Evolutionary conservation across 1,284 basidiomycete species (phyloP).

Genomic region (Fomitopsis pinicola): DNA sequence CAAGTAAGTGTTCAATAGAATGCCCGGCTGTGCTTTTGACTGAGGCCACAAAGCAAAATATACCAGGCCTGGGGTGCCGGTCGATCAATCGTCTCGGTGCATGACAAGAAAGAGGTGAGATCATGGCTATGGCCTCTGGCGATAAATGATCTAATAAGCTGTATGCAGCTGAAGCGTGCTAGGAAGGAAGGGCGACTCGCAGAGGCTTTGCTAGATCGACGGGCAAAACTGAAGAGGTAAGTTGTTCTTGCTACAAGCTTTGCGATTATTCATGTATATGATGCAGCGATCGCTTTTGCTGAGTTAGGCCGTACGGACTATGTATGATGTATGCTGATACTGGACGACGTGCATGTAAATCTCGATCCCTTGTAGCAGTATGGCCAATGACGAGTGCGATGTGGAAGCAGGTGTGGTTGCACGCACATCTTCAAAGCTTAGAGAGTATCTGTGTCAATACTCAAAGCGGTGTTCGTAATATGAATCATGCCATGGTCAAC

Average conservation of each 20-base stretch:
- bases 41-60: slow-evolving; percentile 47
- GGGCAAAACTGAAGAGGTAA: slow-evolving; percentile 90
- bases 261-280: slow-evolving; percentile 8
- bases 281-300: slow-evolving; percentile 19
- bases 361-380: neutral
- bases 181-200: slow-evolving; percentile 84
- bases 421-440: no score
- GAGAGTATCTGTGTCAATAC: no score
- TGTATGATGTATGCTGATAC: neutral
- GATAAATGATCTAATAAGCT: neutral
- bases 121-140: neutral
- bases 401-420: no score
- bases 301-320: neutral
- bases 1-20: slow-evolving; percentile 49
- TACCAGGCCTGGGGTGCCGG: slow-evolving; percentile 90
- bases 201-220: slow-evolving; percentile 85
- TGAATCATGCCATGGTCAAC: no score
- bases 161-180: slow-evolving; percentile 70
- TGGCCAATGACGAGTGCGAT: no score
- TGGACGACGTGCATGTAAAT: neutral
- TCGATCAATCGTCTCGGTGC: slow-evolving; percentile 62
- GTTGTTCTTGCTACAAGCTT: neutral
- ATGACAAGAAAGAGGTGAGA: slow-evolving; percentile 68
- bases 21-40: neutral
- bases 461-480: no score